These are phyloP conservation scores for Picea sitchensis DNA, from an alignment of 75 land plant genomes.

Conservation along the genomic window DNA sequence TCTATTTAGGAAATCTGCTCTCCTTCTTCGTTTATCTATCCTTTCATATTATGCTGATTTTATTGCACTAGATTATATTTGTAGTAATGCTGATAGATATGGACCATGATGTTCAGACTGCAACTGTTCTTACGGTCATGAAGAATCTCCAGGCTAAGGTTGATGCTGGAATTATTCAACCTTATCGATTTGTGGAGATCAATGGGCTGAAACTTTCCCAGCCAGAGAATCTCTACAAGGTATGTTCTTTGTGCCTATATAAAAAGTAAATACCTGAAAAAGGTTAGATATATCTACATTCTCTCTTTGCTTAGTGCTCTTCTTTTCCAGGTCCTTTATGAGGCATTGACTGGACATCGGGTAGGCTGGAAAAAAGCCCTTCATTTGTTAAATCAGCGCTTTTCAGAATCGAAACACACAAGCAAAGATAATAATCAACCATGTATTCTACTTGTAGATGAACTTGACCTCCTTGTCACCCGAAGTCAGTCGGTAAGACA, in stretches of 20 bases:
- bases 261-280: background rate
- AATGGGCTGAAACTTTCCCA: slow-evolving; percentile 93
- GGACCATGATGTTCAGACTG: slow-evolving; percentile 60
- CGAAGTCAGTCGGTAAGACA: slow-evolving; percentile 82
- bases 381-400: slow-evolving; percentile 74
- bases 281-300: background rate
- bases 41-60: background rate
- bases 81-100: background rate
- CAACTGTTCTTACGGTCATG: slow-evolving; percentile 91
- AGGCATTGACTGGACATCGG: slow-evolving; percentile 88
- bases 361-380: slow-evolving; percentile 94
- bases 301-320: background rate
- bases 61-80: background rate
- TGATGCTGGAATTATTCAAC: slow-evolving; percentile 50
- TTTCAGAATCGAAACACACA: slow-evolving; percentile 46
- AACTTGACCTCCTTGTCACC: slow-evolving; percentile 94
- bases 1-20: background rate
- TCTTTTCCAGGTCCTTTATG: slow-evolving; percentile 78
- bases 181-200: slow-evolving; percentile 89
- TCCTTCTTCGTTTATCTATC: background rate
- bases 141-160: slow-evolving; percentile 64
- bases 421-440: slow-evolving; percentile 59
- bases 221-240: slow-evolving; percentile 89
- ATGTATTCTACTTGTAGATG: slow-evolving; percentile 93
- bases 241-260: slow-evolving; percentile 10